Conservation (phyloP, 345 rosid species). For the Orychophragmus violaceus region DNA sequence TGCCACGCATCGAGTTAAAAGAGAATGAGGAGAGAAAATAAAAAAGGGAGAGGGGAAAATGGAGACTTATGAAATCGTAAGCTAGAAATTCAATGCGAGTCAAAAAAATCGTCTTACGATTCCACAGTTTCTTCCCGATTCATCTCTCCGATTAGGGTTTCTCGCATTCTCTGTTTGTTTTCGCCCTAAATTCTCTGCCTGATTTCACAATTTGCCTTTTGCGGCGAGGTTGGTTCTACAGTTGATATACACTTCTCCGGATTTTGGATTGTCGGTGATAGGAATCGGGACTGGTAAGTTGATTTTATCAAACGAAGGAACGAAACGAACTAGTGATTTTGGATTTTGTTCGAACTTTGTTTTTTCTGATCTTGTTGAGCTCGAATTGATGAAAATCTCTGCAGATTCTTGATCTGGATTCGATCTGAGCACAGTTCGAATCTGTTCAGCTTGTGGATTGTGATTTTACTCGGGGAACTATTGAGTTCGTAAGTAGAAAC, state of each 20-base stretch:
- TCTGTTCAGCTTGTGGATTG: slow-evolving; percentile 11
- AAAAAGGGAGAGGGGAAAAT: neutral
- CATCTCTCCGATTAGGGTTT: slow-evolving; percentile 28
- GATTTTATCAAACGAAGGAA: slow-evolving; percentile 23
- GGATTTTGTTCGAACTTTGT: neutral
- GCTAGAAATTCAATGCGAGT: slow-evolving; percentile 30
- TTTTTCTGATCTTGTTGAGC: slow-evolving; percentile 14
- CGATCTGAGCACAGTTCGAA: neutral
- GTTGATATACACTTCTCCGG: slow-evolving; percentile 18
- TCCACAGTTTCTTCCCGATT: neutral
- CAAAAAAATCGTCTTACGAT: slow-evolving; percentile 11
- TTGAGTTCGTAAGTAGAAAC: neutral
- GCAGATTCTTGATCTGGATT: slow-evolving; percentile 20
- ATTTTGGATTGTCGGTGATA: slow-evolving; percentile 19
- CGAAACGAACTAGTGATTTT: slow-evolving; percentile 19
- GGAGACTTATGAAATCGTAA: slow-evolving; percentile 20
- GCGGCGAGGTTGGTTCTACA: neutral
- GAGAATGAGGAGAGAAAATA: neutral
- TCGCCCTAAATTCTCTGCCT: slow-evolving; percentile 26
- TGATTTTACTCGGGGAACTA: slow-evolving; percentile 11
- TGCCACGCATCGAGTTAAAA: slow-evolving; percentile 13
- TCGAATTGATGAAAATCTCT: slow-evolving; percentile 7
- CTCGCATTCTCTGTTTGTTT: slow-evolving; percentile 1
- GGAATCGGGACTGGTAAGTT: slow-evolving; percentile 6
- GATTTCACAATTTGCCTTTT: slow-evolving; percentile 1